These are phyloP conservation scores for Pichia scutulata DNA, from an alignment of 805 yeast genomes.

Conservation along the genomic window DNA sequence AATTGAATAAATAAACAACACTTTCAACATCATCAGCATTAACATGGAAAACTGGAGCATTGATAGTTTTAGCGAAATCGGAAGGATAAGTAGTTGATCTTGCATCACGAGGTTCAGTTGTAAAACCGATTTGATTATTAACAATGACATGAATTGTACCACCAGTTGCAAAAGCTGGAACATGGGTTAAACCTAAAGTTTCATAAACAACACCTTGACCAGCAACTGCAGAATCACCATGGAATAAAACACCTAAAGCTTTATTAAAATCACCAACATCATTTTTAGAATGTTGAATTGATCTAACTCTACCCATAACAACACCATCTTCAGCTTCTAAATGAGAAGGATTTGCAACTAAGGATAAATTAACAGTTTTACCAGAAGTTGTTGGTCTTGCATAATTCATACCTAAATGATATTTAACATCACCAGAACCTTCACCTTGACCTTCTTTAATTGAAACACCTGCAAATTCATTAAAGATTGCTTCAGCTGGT, in stretches of 20 bases:
- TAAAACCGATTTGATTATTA: constrained; percentile 98
- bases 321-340: constrained; percentile 99
- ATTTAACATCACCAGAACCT: constrained; percentile 98
- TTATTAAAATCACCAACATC: constrained; percentile 78
- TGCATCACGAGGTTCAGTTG: constrained; percentile 96
- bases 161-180: constrained; percentile 96
- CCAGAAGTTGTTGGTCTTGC: constrained; percentile 99
- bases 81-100: constrained; percentile 98
- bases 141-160: constrained; percentile 96
- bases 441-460: constrained; percentile 86
- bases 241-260: constrained; percentile 88
- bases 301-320: constrained; percentile 95
- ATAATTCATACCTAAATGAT: constrained; percentile 98
- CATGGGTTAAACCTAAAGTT: constrained; percentile 87
- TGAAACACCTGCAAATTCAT: constrained; percentile 89
- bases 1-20: constrained; percentile 79
- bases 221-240: constrained; percentile 99
- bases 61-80: constrained; percentile 92
- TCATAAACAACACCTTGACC: constrained; percentile 99
- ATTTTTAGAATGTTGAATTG: constrained; percentile 84
- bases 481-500: constrained; percentile 95
- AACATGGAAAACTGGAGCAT: constrained; percentile 98
- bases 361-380: constrained; percentile 86
- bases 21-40: constrained; percentile 98
- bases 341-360: constrained; percentile 98